Base-by-base conservation (phyloP, 2,329 filamentous ascomycete species). In the Geosmithia flava region DNA sequence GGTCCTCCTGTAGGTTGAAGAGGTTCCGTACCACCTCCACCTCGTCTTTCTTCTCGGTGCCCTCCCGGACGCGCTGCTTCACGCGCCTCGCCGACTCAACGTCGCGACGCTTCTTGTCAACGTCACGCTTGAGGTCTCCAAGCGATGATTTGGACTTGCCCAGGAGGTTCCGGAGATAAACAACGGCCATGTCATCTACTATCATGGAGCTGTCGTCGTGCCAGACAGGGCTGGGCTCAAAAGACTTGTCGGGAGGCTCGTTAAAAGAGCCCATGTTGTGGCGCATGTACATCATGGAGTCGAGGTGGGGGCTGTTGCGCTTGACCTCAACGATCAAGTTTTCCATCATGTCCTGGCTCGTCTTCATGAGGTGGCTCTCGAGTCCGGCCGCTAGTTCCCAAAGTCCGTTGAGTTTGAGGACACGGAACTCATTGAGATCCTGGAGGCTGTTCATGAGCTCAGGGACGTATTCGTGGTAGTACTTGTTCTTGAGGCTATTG, bases 261-360 rank as follows among this genome's bases (percentile, higher is more conserved):
- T 88, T 81, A 75, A 87, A 95, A 47, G 76, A 69, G 20, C 79
- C 78, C 56, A 86, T 81, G 59, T 98, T 98, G 69, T 98, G 93
- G 52, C 85, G 83, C 49, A 95, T 82, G 64, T 96, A 98, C 93
- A 98, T 98, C 75, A 95, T 87, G 19, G 89, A 95, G 65, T 98
- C 94, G 41, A 98, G 76, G 44, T 85, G 76, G 10, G 93, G 93
- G 52, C 85, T 77, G 61, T 98, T 98, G 50, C 91, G 80, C 13
- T 84, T 78, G 46, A 98, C 93, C 60, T 97, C 91, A 49, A 79
- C 75, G 5, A 81, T 72, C 11, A 96, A 75, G 54, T 85, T 81
- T 29, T 84, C 75, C 55, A 95, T 71, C 51, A 87, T 77, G 40
- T 80, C 78, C 3, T 78, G 79, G 60, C 87, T 90, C 54, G 83